These are phyloP conservation scores for Suhomyces tanzawaensis DNA, from an alignment of 805 yeast species.

Conservation along the genomic window DNA sequence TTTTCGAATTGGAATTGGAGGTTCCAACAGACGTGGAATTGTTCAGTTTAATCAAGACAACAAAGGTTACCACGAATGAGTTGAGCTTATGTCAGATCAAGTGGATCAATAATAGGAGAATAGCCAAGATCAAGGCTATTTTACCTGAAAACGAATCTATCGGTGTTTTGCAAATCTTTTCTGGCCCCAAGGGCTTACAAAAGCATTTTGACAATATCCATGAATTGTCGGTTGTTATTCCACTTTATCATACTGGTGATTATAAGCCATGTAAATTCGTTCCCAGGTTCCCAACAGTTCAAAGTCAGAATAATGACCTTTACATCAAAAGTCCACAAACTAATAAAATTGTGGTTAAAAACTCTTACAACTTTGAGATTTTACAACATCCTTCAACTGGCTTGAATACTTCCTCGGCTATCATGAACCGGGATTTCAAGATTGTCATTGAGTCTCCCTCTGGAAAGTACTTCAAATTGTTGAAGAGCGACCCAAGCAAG, in stretches of 20 bases:
- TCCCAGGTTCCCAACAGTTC: slow-evolving; percentile 68
- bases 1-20: slow-evolving; percentile 72
- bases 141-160: slow-evolving; percentile 66
- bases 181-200: slow-evolving; percentile 62
- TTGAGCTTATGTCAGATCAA: slow-evolving; percentile 74
- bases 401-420: slow-evolving; percentile 34
- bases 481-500: slow-evolving; percentile 44
- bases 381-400: slow-evolving; percentile 60
- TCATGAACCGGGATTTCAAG: slow-evolving; percentile 46
- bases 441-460: slow-evolving; percentile 81
- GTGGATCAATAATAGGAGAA: slow-evolving; percentile 61
- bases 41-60: slow-evolving; percentile 55
- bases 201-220: slow-evolving; percentile 56
- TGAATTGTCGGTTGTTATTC: slow-evolving; percentile 70
- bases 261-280: slow-evolving; percentile 66
- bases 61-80: slow-evolving; percentile 46
- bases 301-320: slow-evolving; percentile 65
- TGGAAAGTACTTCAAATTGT: slow-evolving; percentile 67
- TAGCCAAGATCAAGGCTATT: slow-evolving; percentile 75
- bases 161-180: slow-evolving; percentile 75
- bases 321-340: slow-evolving; percentile 87
- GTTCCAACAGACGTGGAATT: slow-evolving; percentile 72
- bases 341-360: slow-evolving; percentile 52
- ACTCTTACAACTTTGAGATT: slow-evolving; percentile 63
- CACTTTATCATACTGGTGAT: slow-evolving; percentile 69